Conservation (phyloP, 1,284 basidiomycete genomes). For the Boletellus deceptivus region DNA sequence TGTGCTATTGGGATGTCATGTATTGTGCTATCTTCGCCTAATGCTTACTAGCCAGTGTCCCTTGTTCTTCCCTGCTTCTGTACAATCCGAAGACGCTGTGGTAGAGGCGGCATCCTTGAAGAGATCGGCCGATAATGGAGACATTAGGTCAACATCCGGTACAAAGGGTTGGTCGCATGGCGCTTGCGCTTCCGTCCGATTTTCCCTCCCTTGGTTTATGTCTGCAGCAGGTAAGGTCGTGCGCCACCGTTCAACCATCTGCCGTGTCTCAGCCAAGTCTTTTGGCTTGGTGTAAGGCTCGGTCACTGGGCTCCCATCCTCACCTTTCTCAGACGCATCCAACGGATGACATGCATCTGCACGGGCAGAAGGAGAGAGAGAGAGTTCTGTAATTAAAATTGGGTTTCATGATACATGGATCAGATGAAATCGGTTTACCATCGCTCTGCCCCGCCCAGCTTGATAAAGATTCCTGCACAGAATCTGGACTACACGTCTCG, state of each 20-base stretch:
- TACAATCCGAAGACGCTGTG: conserved; percentile 33
- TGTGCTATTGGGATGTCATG: background rate
- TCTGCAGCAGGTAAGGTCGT: conserved; percentile 20
- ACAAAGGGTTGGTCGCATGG: conserved; percentile 3
- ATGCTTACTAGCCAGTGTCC: conserved; percentile 35
- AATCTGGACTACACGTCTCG: conserved; percentile 14
- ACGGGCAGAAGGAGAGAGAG: conserved; percentile 20
- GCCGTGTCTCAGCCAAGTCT: conserved; percentile 24
- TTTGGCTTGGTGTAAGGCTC: conserved; percentile 24
- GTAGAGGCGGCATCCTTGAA: conserved; percentile 29
- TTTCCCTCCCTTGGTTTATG: conserved; percentile 16
- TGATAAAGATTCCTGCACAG: conserved; percentile 33
- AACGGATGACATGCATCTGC: conserved; percentile 11
- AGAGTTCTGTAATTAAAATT: conserved; percentile 16
- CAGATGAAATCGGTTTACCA: conserved; percentile 24
- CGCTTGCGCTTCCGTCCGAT: conserved; percentile 4
- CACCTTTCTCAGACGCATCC: conserved; percentile 24
- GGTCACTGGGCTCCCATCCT: conserved; percentile 3
- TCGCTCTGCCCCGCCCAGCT: conserved; percentile 36
- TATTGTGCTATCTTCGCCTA: conserved; percentile 16
- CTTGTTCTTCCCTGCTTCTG: conserved; percentile 31
- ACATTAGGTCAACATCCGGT: conserved; percentile 15
- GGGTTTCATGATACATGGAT: background rate
- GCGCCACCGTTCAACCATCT: conserved; percentile 35
- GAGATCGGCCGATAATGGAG: conserved; percentile 26